A percentile compares a stretch with the other conserved stretches of the same genome.
Evolutionary conservation across 2,329 filamentous ascomycete genomes (phyloP).

Genomic region (Magnaporthales sp.): DNA sequence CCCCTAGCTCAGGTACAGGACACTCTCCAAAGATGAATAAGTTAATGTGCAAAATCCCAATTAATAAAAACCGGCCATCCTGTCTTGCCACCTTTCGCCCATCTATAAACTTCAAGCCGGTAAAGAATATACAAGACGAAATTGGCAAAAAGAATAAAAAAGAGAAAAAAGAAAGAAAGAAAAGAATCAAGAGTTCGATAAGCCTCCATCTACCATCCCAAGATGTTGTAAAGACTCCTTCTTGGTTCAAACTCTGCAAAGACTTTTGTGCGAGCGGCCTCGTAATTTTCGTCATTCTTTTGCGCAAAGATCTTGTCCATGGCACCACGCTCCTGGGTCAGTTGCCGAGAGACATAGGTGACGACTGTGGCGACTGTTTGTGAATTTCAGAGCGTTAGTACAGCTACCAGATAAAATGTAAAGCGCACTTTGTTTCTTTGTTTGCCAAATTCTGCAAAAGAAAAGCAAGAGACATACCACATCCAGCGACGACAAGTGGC

Average conservation of each 20-base stretch:
- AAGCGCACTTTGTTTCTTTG: neutral
- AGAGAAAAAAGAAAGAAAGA: neutral
- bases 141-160: neutral
- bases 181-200: neutral
- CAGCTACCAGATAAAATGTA: neutral
- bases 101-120: neutral
- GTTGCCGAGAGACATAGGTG: constrained; percentile 23
- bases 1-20: neutral
- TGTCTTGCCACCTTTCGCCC: neutral
- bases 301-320: constrained; percentile 26
- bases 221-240: constrained; percentile 3
- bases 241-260: constrained; percentile 3
- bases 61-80: neutral
- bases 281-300: constrained; percentile 6
- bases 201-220: constrained; percentile 2
- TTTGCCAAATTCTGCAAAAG: neutral
- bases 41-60: neutral
- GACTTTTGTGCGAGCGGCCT: constrained; percentile 3
- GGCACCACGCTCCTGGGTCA: constrained; percentile 21
- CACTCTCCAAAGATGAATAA: neutral
- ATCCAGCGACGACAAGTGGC: constrained; percentile 3
- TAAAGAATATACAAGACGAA: neutral
- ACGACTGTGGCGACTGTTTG: constrained; percentile 16
- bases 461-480: neutral
- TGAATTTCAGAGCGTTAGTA: neutral